These are phyloP conservation scores for Hymenoscyphus albidus DNA, from an alignment of 2,329 filamentous ascomycete species.

Conservation along the genomic window DNA sequence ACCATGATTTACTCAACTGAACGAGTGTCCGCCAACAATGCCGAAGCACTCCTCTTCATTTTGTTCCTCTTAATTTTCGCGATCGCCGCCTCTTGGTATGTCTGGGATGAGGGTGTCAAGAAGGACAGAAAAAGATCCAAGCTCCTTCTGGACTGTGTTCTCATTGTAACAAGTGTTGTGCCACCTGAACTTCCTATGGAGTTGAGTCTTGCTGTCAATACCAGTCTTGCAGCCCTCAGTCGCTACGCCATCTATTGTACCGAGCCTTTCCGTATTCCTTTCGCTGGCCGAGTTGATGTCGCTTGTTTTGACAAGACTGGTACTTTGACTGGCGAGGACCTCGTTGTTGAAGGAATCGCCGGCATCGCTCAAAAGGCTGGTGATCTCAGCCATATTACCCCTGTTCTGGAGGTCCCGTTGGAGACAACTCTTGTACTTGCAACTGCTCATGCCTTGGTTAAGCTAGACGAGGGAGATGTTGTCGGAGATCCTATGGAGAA, in stretches of 20 bases:
- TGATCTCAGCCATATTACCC: constrained; percentile 73
- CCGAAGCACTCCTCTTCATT: constrained; percentile 94
- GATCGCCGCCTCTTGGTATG: constrained; percentile 96
- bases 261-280: constrained; percentile 97
- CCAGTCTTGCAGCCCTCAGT: constrained; percentile 87
- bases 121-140: constrained; percentile 97
- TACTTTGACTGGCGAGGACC: constrained; percentile 90
- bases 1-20: constrained; percentile 99
- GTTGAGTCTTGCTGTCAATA: constrained; percentile 94
- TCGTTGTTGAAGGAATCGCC: constrained; percentile 95
- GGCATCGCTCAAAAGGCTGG: constrained; percentile 79
- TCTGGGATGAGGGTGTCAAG: constrained; percentile 93
- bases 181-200: constrained; percentile 99
- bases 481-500: constrained; percentile 99
- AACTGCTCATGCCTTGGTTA: constrained; percentile 91
- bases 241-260: constrained; percentile 98
- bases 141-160: constrained; percentile 90
- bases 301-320: constrained; percentile 99
- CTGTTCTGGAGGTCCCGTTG: constrained; percentile 65
- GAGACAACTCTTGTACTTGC: constrained; percentile 91
- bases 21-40: constrained; percentile 96
- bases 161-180: constrained; percentile 96
- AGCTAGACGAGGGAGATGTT: constrained; percentile 92
- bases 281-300: constrained; percentile 89
- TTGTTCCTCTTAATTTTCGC: constrained; percentile 95